Evolutionary conservation across 176 grass and related monocot genomes (phyloP).

Genomic region (Oryza glaberrima): DNA sequence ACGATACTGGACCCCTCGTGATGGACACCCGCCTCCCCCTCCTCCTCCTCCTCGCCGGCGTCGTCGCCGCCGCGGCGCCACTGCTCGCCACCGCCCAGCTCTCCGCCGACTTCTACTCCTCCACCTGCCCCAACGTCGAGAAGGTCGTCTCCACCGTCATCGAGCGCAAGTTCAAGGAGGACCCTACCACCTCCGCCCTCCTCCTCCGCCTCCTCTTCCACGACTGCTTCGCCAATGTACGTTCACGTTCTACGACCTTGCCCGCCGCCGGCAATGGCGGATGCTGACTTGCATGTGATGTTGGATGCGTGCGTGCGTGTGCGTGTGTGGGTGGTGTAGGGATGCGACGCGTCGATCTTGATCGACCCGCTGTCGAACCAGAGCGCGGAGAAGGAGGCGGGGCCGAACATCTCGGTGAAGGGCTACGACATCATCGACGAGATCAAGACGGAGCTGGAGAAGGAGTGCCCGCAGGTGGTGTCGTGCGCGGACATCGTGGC

Average conservation of each 20-base stretch:
- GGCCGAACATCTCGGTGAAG: conserved; percentile 55
- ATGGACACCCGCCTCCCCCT: conserved; percentile 44
- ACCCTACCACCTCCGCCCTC: conserved; percentile 41
- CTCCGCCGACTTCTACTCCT: conserved; percentile 35
- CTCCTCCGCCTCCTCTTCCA: conserved; percentile 64
- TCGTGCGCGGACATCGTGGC: conserved; percentile 78
- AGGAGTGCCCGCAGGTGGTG: conserved; percentile 55
- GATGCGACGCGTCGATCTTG: conserved; percentile 78
- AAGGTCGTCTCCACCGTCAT: conserved; percentile 43
- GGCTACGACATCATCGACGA: conserved; percentile 78
- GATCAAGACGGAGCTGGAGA: conserved; percentile 64
- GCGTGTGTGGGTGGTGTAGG: conserved; percentile 26
- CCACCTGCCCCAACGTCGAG: conserved; percentile 50
- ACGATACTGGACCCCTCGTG: neutral
- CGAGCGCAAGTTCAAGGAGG: conserved; percentile 35
- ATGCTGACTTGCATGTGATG: too few species aligned
- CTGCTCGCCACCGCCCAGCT: conserved; percentile 33
- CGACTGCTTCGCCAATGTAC: conserved; percentile 59
- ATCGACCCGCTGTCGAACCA: conserved; percentile 62
- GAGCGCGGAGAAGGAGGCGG: conserved; percentile 61
- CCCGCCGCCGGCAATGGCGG: neutral
- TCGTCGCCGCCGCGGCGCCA: neutral
- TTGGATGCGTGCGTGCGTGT: neutral
- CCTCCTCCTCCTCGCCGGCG: conserved; percentile 11
- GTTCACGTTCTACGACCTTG: neutral